Evolutionary conservation across 306 rosid genomes (phyloP).

Genomic region (Morella rubra): DNA sequence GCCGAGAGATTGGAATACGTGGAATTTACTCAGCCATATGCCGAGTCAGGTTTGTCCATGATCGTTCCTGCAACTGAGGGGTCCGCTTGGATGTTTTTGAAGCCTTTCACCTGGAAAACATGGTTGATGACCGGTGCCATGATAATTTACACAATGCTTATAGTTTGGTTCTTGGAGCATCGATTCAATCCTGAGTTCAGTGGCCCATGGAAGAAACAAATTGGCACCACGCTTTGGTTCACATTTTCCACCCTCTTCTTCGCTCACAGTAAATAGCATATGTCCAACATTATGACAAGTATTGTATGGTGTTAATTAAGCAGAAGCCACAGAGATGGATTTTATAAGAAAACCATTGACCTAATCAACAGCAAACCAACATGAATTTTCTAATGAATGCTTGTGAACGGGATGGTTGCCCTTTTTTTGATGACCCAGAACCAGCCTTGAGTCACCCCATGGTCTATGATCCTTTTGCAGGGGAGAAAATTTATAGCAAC

Average conservation of each 20-base stretch:
- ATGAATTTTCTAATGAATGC: neutral
- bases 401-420: neutral
- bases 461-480: slow-evolving; percentile 31
- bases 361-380: too few species aligned
- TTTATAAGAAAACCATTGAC: neutral
- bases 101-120: slow-evolving; percentile 67
- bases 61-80: slow-evolving; percentile 41
- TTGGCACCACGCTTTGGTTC: slow-evolving; percentile 59
- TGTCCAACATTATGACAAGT: neutral
- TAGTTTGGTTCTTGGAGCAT: slow-evolving; percentile 62
- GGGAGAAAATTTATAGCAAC: slow-evolving; percentile 46
- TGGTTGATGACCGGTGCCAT: slow-evolving; percentile 47
- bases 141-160: slow-evolving; percentile 53
- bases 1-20: slow-evolving; percentile 48
- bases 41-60: slow-evolving; percentile 66
- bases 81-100: slow-evolving; percentile 60
- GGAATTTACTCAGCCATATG: slow-evolving; percentile 66
- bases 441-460: neutral
- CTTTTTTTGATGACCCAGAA: neutral
- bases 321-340: neutral
- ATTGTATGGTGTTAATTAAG: too few species aligned
- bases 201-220: slow-evolving; percentile 52
- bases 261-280: slow-evolving; percentile 58
- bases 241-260: slow-evolving; percentile 72
- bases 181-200: slow-evolving; percentile 48